Conservation (phyloP, 2,329 filamentous ascomycete genomes). For the Sclerotinia borealis region DNA sequence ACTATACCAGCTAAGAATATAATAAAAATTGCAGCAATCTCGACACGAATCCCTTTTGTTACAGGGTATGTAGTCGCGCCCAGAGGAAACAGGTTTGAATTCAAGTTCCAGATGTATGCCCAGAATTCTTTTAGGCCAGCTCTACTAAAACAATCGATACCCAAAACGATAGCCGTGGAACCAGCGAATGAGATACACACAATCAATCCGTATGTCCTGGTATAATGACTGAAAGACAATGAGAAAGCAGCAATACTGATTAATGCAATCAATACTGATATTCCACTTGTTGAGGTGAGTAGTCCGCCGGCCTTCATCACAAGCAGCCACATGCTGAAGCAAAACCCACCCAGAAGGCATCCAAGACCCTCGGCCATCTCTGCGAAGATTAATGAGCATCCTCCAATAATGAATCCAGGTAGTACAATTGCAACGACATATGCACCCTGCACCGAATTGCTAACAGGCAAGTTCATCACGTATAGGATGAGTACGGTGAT, state of each 20-base stretch:
- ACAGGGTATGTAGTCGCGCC: slow-evolving; percentile 74
- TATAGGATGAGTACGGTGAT: slow-evolving; percentile 82
- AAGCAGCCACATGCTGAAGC: slow-evolving; percentile 64
- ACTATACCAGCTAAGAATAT: slow-evolving; percentile 69
- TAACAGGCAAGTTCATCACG: slow-evolving; percentile 75
- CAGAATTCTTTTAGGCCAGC: slow-evolving; percentile 96
- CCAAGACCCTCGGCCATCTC: slow-evolving; percentile 78
- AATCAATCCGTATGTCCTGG: slow-evolving; percentile 73
- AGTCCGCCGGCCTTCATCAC: slow-evolving; percentile 71
- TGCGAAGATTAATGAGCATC: slow-evolving; percentile 67
- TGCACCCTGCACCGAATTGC: slow-evolving; percentile 71
- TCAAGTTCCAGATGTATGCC: slow-evolving; percentile 84
- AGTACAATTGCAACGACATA: slow-evolving; percentile 75
- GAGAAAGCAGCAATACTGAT: slow-evolving; percentile 64
- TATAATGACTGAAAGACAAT: slow-evolving; percentile 74
- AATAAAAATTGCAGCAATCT: slow-evolving; percentile 72
- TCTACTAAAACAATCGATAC: slow-evolving; percentile 83
- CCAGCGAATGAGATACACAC: slow-evolving; percentile 72
- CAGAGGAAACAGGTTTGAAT: slow-evolving; percentile 72
- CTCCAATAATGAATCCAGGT: slow-evolving; percentile 69
- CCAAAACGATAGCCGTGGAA: slow-evolving; percentile 70
- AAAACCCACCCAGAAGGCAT: slow-evolving; percentile 39
- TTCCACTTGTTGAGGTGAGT: slow-evolving; percentile 54
- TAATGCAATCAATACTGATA: slow-evolving; percentile 67
- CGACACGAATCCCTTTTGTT: slow-evolving; percentile 79